Evolutionary conservation across 768 basidiomycete genomes (phyloP).

Genomic region (Neoboletus brunneissimus): DNA sequence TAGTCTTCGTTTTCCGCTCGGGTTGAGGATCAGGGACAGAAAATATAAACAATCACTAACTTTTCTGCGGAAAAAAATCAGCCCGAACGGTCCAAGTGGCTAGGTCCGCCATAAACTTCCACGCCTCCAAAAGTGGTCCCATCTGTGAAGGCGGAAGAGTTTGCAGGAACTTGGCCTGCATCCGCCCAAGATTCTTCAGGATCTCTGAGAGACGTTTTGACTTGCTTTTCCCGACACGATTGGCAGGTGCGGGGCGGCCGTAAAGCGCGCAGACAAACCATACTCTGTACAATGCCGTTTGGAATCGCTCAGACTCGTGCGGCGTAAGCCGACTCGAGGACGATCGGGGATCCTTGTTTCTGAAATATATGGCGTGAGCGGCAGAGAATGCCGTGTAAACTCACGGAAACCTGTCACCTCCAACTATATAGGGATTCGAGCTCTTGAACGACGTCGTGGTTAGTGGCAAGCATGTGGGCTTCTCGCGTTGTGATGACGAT

Average conservation of each 20-base stretch:
- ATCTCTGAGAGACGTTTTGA: slow-evolving; percentile 4
- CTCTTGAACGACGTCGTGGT: slow-evolving; percentile 16
- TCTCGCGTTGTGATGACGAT: slow-evolving; percentile 8
- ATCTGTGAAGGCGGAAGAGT: background rate
- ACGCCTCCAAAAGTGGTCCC: slow-evolving; percentile 3
- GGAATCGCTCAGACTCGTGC: slow-evolving; percentile 34
- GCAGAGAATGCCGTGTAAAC: background rate
- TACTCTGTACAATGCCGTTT: slow-evolving; percentile 29
- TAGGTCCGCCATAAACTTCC: slow-evolving; percentile 9
- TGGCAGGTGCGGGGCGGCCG: slow-evolving; percentile 10
- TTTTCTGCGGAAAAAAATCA: slow-evolving; percentile 7
- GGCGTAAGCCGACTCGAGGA: slow-evolving; percentile 28
- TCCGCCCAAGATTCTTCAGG: background rate
- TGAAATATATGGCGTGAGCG: slow-evolving; percentile 14
- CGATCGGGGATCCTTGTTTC: slow-evolving; percentile 39
- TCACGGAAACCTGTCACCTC: slow-evolving; percentile 13
- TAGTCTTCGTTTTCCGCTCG: background rate
- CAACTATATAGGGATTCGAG: slow-evolving; percentile 19
- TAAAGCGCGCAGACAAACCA: slow-evolving; percentile 22
- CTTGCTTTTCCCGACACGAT: slow-evolving; percentile 9
- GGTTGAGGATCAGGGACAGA: background rate
- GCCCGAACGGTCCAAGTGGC: slow-evolving; percentile 8
- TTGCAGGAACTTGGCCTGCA: slow-evolving; percentile 9
- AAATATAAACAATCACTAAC: background rate
- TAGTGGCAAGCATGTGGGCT: slow-evolving; percentile 10